Percentiles rank a stretch among this genome's conserved stretches.
Evolutionary conservation across 2,329 filamentous ascomycete genomes (phyloP).

Genomic region (Dendryphion nanum): DNA sequence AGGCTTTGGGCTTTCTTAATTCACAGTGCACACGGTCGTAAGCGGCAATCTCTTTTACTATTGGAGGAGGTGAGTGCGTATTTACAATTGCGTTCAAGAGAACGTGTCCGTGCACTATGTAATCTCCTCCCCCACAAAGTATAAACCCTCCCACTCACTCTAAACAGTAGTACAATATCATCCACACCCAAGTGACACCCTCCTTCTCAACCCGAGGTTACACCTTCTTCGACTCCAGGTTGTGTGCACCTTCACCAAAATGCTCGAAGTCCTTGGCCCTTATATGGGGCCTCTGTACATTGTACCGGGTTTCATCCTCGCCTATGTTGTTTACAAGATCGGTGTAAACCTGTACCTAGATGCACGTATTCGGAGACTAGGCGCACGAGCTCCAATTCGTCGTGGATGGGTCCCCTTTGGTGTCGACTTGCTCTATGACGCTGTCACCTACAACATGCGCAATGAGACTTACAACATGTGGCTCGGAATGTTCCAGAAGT

Average conservation of each 20-base stretch:
- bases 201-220: too few relatives aligned
- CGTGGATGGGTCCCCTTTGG: slow-evolving; percentile 48
- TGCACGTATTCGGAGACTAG: slow-evolving; percentile 42
- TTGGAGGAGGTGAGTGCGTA: too few relatives aligned
- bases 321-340: slow-evolving; percentile 20
- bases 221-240: too few relatives aligned
- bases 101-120: too few relatives aligned
- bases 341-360: slow-evolving; percentile 25
- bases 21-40: too few relatives aligned
- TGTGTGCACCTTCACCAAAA: slow-evolving; percentile 10
- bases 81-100: too few relatives aligned
- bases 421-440: slow-evolving; percentile 62
- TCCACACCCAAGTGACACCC: too few relatives aligned
- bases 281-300: slow-evolving; percentile 21
- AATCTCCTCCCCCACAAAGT: too few relatives aligned
- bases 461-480: slow-evolving; percentile 64
- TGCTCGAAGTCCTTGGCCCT: slow-evolving; percentile 14
- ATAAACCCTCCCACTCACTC: too few relatives aligned
- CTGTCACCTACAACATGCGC: slow-evolving; percentile 52
- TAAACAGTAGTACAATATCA: too few relatives aligned
- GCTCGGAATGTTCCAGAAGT: slow-evolving; percentile 50
- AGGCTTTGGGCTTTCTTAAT: too few relatives aligned
- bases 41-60: too few relatives aligned
- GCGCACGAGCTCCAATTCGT: slow-evolving; percentile 44
- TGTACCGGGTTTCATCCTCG: slow-evolving; percentile 16